A percentile compares a stretch with the other conserved stretches of the same genome.
These are phyloP conservation scores for Claviceps maximensis DNA, from an alignment of 2,329 filamentous ascomycete genomes.

Conservation along the genomic window DNA sequence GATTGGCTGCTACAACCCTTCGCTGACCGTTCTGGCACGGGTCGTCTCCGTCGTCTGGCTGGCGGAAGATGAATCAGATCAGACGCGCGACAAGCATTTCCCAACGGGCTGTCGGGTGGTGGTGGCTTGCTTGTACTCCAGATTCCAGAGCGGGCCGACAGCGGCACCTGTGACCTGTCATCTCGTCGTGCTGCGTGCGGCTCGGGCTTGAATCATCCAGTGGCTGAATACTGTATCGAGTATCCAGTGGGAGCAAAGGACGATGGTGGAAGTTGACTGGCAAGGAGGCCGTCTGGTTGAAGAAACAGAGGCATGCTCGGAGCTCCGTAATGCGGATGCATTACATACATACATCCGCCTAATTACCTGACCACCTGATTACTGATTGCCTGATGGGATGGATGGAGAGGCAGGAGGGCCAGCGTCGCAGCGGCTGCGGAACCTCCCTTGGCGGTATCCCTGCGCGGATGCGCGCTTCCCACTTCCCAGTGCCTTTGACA, in stretches of 20 bases:
- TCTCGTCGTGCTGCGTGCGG: too few species aligned
- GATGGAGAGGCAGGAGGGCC: not conserved
- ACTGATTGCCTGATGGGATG: not conserved
- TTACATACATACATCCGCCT: not conserved
- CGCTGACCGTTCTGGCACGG: not conserved
- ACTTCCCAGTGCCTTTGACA: not conserved
- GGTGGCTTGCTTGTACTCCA: too few species aligned
- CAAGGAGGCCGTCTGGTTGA: not conserved
- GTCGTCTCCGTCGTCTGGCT: not conserved
- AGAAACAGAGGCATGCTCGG: not conserved
- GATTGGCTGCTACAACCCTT: not conserved
- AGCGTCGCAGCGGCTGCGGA: constrained; percentile 2
- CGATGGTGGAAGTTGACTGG: not conserved
- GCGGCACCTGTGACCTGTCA: too few species aligned
- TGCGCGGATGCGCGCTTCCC: constrained; percentile 2
- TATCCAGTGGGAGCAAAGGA: not conserved
- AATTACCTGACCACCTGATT: not conserved
- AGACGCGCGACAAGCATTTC: too few species aligned
- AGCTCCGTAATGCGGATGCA: not conserved
- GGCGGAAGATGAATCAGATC: not conserved
- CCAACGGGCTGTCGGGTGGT: too few species aligned
- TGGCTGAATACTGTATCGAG: too few species aligned
- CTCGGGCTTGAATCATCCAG: too few species aligned
- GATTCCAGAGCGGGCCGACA: not conserved
- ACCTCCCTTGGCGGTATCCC: not conserved